These are phyloP conservation scores for Abrus precatorius DNA, from an alignment of 306 rosid species.

Conservation along the genomic window DNA sequence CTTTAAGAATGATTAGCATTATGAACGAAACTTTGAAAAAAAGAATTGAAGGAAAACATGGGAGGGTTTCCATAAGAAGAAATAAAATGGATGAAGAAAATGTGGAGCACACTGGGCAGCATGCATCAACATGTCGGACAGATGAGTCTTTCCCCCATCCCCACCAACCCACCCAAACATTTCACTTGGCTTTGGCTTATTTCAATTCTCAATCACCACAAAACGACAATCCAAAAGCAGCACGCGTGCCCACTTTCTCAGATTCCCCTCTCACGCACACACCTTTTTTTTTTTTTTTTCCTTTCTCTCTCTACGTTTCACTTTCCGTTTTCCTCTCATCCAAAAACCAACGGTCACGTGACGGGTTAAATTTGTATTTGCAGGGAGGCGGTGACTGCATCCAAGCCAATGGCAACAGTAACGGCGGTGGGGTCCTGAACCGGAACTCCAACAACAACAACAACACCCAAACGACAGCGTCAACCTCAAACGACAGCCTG, in stretches of 20 bases:
- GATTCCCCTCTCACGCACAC: conserved; percentile 55
- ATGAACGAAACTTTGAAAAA: not conserved
- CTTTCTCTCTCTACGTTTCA: not conserved
- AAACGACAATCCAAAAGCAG: conserved; percentile 74
- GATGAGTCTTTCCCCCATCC: conserved; percentile 12
- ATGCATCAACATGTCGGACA: conserved; percentile 39
- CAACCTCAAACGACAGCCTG: conserved; percentile 70
- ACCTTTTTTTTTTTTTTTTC: too few species aligned
- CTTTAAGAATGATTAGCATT: not conserved
- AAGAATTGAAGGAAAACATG: conserved; percentile 14
- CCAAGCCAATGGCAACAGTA: conserved; percentile 56
- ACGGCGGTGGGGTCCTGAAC: conserved; percentile 42
- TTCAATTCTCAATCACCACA: conserved; percentile 53
- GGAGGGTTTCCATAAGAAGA: conserved; percentile 33
- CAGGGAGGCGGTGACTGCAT: conserved; percentile 86
- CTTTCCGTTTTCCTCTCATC: too few species aligned
- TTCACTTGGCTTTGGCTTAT: conserved; percentile 24
- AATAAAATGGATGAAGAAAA: conserved; percentile 39
- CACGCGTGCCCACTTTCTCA: conserved; percentile 86
- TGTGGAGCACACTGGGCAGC: conserved; percentile 35
- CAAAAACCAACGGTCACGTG: not conserved
- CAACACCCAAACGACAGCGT: conserved; percentile 52
- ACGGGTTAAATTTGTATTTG: conserved; percentile 35
- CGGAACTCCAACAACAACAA: conserved; percentile 48
- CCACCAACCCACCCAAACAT: conserved; percentile 44